A percentile compares a stretch with the other conserved stretches of the same genome.
Evolutionary conservation across 495 filamentous ascomycete genomes (phyloP).

Genomic region (Trichoderma asperelloides): DNA sequence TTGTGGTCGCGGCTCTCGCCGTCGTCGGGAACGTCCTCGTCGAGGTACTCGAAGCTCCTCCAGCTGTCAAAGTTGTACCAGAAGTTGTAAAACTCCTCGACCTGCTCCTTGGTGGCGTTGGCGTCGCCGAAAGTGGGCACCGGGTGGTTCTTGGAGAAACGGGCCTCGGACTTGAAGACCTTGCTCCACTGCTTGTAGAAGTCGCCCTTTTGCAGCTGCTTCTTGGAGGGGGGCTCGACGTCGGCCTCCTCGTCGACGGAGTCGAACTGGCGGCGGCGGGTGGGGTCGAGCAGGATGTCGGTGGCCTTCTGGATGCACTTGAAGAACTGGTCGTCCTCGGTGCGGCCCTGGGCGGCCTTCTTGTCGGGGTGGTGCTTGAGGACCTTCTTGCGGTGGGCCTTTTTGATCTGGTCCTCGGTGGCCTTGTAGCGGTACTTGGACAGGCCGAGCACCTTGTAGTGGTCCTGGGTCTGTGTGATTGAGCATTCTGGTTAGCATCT

Average conservation of each 20-base stretch:
- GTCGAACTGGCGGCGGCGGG: conserved; percentile 91
- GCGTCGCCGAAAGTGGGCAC: conserved; percentile 82
- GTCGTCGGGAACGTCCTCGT: conserved; percentile 97
- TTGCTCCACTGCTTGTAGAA: conserved; percentile 89
- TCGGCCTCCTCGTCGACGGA: conserved; percentile 91
- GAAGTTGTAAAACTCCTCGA: conserved; percentile 97
- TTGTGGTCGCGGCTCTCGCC: conserved; percentile 98
- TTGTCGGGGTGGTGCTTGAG: conserved; percentile 98
- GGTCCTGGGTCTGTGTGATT: conserved; percentile 65
- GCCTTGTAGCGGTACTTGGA: conserved; percentile 84
- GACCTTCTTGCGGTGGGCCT: conserved; percentile 98
- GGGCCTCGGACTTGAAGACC: conserved; percentile 80
- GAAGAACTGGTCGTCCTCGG: conserved; percentile 97
- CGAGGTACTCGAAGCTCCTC: conserved; percentile 94
- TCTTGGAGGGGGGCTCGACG: conserved; percentile 85
- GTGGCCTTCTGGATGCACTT: conserved; percentile 99
- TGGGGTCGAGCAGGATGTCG: conserved; percentile 84
- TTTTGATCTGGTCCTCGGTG: conserved; percentile 96
- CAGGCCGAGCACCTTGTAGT: conserved; percentile 93
- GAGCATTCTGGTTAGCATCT: not conserved
- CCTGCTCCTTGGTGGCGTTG: conserved; percentile 74
- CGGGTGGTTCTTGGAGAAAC: conserved; percentile 84
- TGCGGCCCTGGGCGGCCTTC: conserved; percentile 80
- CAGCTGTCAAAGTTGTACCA: conserved; percentile 99
- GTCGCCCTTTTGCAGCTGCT: conserved; percentile 70